Evolutionary conservation across 805 yeast species (phyloP).

Genomic region (Nakazawaea holstii): DNA sequence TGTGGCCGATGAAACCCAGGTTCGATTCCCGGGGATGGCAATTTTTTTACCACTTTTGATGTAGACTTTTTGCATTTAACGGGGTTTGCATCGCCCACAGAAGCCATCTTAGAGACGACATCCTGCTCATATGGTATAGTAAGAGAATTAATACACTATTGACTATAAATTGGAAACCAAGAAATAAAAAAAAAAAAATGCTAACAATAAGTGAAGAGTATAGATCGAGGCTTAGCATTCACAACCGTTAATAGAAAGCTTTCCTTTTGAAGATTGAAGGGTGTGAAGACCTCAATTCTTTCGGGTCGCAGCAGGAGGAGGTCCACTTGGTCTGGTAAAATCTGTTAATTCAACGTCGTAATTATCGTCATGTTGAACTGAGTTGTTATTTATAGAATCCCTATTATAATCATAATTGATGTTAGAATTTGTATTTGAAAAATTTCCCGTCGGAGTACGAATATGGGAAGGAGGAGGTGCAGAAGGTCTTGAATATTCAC

Average conservation of each 20-base stretch:
- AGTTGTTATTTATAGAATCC: constrained; percentile 13
- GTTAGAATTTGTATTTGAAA: constrained; percentile 14
- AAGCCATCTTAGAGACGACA: too few species aligned
- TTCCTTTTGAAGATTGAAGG: background rate
- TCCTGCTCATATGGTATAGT: too few species aligned
- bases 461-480: constrained; percentile 5
- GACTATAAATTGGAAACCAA: too few species aligned
- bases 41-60: background rate
- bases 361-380: background rate
- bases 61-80: background rate
- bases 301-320: constrained; percentile 18
- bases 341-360: constrained; percentile 3
- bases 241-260: background rate
- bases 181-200: too few species aligned
- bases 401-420: constrained; percentile 20
- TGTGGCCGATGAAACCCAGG: constrained; percentile 13
- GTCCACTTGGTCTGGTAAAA: constrained; percentile 18
- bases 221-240: background rate
- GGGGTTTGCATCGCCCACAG: background rate
- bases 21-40: constrained; percentile 13
- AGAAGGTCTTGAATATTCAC: constrained; percentile 2
- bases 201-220: too few species aligned
- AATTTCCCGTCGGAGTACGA: constrained; percentile 10
- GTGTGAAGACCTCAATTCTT: background rate
- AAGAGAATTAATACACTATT: too few species aligned